Conservation (phyloP, 164 flowering plant genomes). For the Nymphaea colorata region DNA sequence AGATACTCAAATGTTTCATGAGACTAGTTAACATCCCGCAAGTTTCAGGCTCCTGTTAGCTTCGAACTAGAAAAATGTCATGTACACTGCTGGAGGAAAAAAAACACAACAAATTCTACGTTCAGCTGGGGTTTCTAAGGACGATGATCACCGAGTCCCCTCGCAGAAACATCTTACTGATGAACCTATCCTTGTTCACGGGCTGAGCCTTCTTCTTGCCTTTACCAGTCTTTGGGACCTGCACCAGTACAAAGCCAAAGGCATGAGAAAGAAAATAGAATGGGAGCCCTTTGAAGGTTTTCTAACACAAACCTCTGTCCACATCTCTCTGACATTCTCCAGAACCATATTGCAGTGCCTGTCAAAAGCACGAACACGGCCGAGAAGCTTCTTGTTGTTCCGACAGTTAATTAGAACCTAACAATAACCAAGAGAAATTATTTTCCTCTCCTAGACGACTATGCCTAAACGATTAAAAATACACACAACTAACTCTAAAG, state of each 20-base stretch:
- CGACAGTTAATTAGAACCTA: slow-evolving; percentile 89
- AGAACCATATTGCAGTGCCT: slow-evolving; percentile 95
- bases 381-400: slow-evolving; percentile 80
- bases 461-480: neutral
- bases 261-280: neutral
- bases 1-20: no score
- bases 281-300: neutral
- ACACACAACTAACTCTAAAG: neutral
- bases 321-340: slow-evolving; percentile 89
- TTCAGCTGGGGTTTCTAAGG: slow-evolving; percentile 80
- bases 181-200: slow-evolving; percentile 84
- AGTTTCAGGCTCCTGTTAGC: no score
- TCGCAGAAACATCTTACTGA: slow-evolving; percentile 90
- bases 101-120: neutral
- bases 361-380: slow-evolving; percentile 87
- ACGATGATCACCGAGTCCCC: slow-evolving; percentile 93
- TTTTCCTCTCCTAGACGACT: neutral
- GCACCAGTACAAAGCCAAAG: neutral
- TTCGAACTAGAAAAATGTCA: neutral
- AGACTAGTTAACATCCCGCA: no score
- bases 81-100: neutral
- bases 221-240: slow-evolving; percentile 90
- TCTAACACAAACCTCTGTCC: slow-evolving; percentile 61
- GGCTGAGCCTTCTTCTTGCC: slow-evolving; percentile 88
- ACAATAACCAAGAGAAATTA: neutral